Conservation (phyloP, 192 early-diverging fungal species). For the Gryganskiella cystojenkinii region DNA sequence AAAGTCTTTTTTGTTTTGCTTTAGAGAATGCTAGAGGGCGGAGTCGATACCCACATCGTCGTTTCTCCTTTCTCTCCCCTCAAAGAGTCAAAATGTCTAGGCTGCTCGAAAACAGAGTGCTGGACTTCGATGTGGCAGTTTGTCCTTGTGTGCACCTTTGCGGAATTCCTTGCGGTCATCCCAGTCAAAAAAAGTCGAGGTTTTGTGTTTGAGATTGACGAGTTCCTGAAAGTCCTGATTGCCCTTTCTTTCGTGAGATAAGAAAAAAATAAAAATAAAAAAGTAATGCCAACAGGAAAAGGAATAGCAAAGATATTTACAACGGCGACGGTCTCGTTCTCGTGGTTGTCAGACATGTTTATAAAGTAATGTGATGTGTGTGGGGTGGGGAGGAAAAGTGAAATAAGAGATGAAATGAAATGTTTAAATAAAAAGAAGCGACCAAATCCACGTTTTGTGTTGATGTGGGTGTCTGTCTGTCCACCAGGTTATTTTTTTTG, state of each 20-base stretch:
- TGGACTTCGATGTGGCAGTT: too few relatives aligned
- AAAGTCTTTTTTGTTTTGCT: too few relatives aligned
- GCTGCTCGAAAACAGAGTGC: too few relatives aligned
- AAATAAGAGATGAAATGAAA: too few relatives aligned
- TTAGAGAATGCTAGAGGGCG: too few relatives aligned
- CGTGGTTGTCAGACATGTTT: constrained; percentile 51
- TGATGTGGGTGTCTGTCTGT: neutral
- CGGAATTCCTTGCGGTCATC: neutral
- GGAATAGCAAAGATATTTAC: constrained; percentile 8
- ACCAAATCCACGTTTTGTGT: neutral
- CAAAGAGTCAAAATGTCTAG: too few relatives aligned
- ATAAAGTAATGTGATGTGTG: neutral
- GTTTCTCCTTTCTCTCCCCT: too few relatives aligned
- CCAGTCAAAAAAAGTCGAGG: neutral
- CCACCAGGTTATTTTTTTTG: neutral
- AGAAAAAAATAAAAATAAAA: constrained; percentile 3
- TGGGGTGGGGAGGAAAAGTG: neutral
- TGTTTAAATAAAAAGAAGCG: constrained; percentile 6
- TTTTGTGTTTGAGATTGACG: neutral
- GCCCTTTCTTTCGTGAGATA: neutral
- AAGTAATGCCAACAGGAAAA: neutral
- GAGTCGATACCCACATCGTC: too few relatives aligned
- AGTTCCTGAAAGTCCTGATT: neutral
- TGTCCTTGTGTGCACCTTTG: too few relatives aligned
- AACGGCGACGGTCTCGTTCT: constrained; percentile 38